Base-by-base conservation (phyloP, 2,329 filamentous ascomycete genomes). In the Xylariaceae sp. region DNA sequence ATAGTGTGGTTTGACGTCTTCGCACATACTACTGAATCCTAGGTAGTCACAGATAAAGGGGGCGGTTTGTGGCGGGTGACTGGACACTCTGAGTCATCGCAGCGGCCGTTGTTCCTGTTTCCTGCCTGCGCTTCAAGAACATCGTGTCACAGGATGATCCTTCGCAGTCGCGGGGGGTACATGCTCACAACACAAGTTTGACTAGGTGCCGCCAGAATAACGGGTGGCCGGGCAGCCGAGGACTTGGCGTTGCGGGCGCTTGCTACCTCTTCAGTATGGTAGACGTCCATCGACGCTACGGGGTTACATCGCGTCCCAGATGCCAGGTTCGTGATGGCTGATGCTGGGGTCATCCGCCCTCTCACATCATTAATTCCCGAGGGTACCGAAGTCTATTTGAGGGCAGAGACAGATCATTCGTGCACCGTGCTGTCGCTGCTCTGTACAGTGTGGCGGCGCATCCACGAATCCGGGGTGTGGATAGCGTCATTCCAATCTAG, bases 251-350 rank as follows among this genome's bases (percentile, higher is more conserved):
- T 51, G 11, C 18, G 15, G 49, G 3, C 49, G 49, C 49, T 51
- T 13, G 49, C 17, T 51, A 15, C 49, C 17, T 44, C 56, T 54
- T 51, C 39, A 56, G 50, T 54, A 42, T 57, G 61, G 63, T 61
- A 59, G 57, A 63, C 61, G 39, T 37, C 58, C 37, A 39, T 48
- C 23, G 17, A 42, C 8, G 9, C 37, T 51, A 55, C 37, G 56
- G 59, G 60, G 63, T 64, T 64, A 63, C 63, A 64, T 64, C 55
- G 63, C 56, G 53, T 51, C 50, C 51, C 53, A 61, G 59, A 57
- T 62, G 51, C 63, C 61, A 61, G 57, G 42, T 58, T 55, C 60
- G 30, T 53, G 54, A 42, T 57, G 54, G 49, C 51, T 54, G 18
- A 55, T 56, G 52, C 54, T 42, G 55, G 59, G 59, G 59, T 58